Percentiles rank a stretch among this genome's conserved stretches.
These are phyloP conservation scores for Platanthera guangdongensis DNA, from an alignment of 106 monocot species.

Conservation along the genomic window DNA sequence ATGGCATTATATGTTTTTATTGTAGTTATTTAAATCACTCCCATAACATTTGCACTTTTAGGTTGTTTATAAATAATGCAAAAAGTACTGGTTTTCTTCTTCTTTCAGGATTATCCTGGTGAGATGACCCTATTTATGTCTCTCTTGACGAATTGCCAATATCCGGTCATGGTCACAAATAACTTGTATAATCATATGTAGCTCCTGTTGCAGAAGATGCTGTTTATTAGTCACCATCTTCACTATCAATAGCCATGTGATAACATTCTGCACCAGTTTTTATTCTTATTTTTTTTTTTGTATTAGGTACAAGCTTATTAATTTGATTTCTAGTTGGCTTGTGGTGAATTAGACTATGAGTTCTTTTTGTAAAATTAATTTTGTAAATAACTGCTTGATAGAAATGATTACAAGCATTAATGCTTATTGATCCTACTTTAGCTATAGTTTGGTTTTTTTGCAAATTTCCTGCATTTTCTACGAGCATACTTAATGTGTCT, in stretches of 20 bases:
- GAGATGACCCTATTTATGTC: conserved; percentile 45
- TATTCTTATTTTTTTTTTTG: conserved; percentile 2
- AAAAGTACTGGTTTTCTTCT: too few species aligned
- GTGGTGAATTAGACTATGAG: too few species aligned
- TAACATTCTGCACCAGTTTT: neutral
- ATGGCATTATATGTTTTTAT: too few species aligned
- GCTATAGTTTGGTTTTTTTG: too few species aligned
- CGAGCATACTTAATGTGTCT: neutral
- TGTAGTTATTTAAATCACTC: too few species aligned
- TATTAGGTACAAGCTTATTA: neutral
- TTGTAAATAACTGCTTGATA: too few species aligned
- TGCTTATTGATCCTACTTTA: too few species aligned
- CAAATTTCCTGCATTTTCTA: neutral
- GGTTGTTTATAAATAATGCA: conserved; percentile 3
- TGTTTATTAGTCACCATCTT: neutral
- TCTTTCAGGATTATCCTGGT: conserved; percentile 26
- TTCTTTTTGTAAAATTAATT: too few species aligned
- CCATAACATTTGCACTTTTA: too few species aligned
- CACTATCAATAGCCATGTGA: neutral
- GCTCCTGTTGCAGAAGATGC: conserved; percentile 2
- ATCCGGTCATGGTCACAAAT: neutral
- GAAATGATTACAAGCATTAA: too few species aligned
- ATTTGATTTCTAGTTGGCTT: too few species aligned
- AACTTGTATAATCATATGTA: conserved; percentile 2
- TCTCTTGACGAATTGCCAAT: conserved; percentile 42